Conservation (phyloP, 768 basidiomycete genomes). For the Tricholoma terreum region DNA sequence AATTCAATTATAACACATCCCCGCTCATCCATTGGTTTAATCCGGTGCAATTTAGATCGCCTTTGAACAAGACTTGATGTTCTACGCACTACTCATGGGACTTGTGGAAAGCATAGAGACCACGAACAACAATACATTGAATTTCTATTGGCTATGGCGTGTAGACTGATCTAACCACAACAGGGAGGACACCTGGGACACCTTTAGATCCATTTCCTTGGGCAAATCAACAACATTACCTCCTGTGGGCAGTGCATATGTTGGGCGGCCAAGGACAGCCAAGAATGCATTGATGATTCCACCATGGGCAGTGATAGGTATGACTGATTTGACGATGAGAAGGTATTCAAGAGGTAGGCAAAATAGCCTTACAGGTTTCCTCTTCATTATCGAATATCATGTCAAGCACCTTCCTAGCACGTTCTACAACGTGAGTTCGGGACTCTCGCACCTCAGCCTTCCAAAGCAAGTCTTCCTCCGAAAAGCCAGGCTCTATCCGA, state of each 20-base stretch:
- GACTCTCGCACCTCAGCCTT: slow-evolving; percentile 52
- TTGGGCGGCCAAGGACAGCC: slow-evolving; percentile 40
- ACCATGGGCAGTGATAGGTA: slow-evolving; percentile 66
- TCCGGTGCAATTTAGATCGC: too few species aligned
- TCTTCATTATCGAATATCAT: slow-evolving; percentile 47
- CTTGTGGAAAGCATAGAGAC: too few species aligned
- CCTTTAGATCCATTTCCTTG: not conserved
- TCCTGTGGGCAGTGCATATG: slow-evolving; percentile 56
- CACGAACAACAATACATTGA: too few species aligned
- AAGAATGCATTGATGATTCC: slow-evolving; percentile 60
- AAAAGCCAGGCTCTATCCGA: slow-evolving; percentile 52
- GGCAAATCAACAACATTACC: slow-evolving; percentile 32
- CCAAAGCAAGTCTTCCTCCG: slow-evolving; percentile 67
- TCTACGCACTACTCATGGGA: too few species aligned
- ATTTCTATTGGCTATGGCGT: not conserved
- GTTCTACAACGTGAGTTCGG: slow-evolving; percentile 36
- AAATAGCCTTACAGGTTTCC: slow-evolving; percentile 43
- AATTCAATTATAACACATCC: not conserved
- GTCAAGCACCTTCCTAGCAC: slow-evolving; percentile 54
- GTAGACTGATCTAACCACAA: slow-evolving; percentile 15
- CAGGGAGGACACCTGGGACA: slow-evolving; percentile 17
- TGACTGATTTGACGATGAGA: slow-evolving; percentile 37
- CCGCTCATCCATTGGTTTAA: not conserved
- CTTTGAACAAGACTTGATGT: too few species aligned
- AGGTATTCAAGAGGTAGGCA: slow-evolving; percentile 4